Percentiles rank a stretch among this genome's conserved stretches.
phyloP scores from a whole-genome alignment of 1,284 basidiomycete genomes.

The Ceratobasidium sp. region DNA sequence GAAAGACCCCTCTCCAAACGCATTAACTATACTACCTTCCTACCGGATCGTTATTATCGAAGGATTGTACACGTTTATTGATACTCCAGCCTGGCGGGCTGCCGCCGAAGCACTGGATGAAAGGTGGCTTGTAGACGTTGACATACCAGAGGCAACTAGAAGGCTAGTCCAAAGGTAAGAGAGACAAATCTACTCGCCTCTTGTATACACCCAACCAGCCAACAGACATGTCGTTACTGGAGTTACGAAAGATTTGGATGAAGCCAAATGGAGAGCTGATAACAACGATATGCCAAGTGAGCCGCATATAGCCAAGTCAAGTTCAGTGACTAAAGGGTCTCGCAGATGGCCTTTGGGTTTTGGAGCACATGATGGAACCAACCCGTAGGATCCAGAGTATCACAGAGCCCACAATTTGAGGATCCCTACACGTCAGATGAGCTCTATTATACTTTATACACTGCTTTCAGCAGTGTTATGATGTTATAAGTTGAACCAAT shows the following conservation, averaged over 20 bases:
- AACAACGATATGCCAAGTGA: constrained; percentile 79
- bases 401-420: constrained; percentile 13
- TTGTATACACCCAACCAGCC: background rate
- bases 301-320: constrained; percentile 45
- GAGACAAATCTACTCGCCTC: background rate
- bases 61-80: constrained; percentile 81
- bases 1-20: constrained; percentile 57
- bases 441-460: no score
- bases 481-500: background rate
- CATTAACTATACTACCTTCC: constrained; percentile 61
- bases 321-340: background rate
- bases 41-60: constrained; percentile 84
- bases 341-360: constrained; percentile 46
- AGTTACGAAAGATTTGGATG: constrained; percentile 67
- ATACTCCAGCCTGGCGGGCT: constrained; percentile 73
- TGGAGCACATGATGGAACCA: constrained; percentile 46
- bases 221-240: constrained; percentile 76
- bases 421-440: background rate
- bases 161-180: constrained; percentile 63
- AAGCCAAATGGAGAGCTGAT: constrained; percentile 74
- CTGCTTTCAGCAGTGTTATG: background rate
- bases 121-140: constrained; percentile 77
- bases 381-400: constrained; percentile 46
- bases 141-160: constrained; percentile 63
- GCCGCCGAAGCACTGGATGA: constrained; percentile 76